Percentiles rank a stretch among this genome's conserved stretches.
Evolutionary conservation across 2,329 filamentous ascomycete genomes (phyloP).

Genomic region (Thelonectria blattea): DNA sequence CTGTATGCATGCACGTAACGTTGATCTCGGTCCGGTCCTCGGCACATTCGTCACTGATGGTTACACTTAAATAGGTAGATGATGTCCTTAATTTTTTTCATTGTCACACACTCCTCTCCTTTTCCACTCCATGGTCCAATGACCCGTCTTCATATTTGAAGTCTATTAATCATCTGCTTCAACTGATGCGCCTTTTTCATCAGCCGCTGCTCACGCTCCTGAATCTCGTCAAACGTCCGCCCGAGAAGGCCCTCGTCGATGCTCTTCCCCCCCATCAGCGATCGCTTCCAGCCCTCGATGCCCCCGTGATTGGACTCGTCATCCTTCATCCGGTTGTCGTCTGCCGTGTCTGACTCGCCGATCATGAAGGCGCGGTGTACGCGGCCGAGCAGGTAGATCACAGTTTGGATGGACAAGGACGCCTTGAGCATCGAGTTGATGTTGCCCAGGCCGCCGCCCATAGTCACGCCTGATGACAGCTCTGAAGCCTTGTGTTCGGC

Average conservation of each 20-base stretch:
- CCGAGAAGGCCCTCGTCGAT: conserved; percentile 19
- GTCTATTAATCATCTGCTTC: conserved; percentile 19
- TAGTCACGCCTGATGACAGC: neutral
- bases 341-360: neutral
- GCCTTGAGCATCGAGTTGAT: conserved; percentile 20
- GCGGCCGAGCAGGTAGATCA: conserved; percentile 16
- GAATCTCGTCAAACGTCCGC: conserved; percentile 20
- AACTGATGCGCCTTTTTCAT: conserved; percentile 18
- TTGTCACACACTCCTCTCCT: neutral
- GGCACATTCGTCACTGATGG: neutral
- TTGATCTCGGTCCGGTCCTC: neutral
- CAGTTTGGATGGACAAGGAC: conserved; percentile 20
- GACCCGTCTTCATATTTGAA: conserved; percentile 13
- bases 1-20: neutral
- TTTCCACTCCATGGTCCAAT: neutral
- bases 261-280: conserved; percentile 13
- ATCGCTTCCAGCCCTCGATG: conserved; percentile 16
- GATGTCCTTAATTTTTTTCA: neutral
- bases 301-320: conserved; percentile 1
- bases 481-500: conserved; percentile 9
- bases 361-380: conserved; percentile 17
- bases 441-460: conserved; percentile 3
- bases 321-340: neutral
- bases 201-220: conserved; percentile 19
- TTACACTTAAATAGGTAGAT: neutral